Evolutionary conservation across 2,329 filamentous ascomycete species (phyloP).

Genomic region (Trichophyton rubrum): DNA sequence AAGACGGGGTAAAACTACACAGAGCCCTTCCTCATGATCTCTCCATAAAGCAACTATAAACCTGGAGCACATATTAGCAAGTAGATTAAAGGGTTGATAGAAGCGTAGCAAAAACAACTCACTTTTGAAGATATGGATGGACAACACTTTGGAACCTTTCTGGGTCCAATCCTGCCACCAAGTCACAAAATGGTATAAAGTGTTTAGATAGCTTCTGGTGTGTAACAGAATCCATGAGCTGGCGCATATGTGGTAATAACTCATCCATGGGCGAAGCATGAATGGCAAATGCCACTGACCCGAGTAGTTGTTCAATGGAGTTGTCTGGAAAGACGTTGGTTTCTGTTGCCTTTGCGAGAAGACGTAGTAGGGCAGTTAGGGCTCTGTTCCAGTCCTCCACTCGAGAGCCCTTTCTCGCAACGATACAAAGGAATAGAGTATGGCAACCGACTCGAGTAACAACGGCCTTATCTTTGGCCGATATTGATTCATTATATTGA

Average conservation of each 20-base stretch:
- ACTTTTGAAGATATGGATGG: conserved; percentile 69
- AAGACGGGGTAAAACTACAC: conserved; percentile 55
- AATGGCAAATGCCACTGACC: conserved; percentile 51
- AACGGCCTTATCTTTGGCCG: conserved; percentile 21
- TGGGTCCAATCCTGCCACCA: conserved; percentile 60
- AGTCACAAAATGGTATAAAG: conserved; percentile 77
- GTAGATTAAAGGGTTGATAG: conserved; percentile 13
- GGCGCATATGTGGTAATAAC: conserved; percentile 55
- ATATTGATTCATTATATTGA: conserved; percentile 32
- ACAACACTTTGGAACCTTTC: conserved; percentile 69
- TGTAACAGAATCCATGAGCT: conserved; percentile 53
- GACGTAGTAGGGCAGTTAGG: conserved; percentile 43
- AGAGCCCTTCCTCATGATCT: conserved; percentile 55
- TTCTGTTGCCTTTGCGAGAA: conserved; percentile 35
- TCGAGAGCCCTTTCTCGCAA: conserved; percentile 68
- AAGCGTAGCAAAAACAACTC: conserved; percentile 13
- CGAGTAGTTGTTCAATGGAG: conserved; percentile 29
- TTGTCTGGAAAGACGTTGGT: conserved; percentile 17
- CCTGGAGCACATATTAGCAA: conserved; percentile 30
- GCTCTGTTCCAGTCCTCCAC: conserved; percentile 59
- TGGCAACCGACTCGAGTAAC: conserved; percentile 30
- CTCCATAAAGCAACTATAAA: conserved; percentile 66
- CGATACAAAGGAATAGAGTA: conserved; percentile 49
- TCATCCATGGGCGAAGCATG: conserved; percentile 68
- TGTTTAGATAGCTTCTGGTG: conserved; percentile 53